Conservation (phyloP, 1,139 yeast species). For the Arxiozyma bovina region DNA sequence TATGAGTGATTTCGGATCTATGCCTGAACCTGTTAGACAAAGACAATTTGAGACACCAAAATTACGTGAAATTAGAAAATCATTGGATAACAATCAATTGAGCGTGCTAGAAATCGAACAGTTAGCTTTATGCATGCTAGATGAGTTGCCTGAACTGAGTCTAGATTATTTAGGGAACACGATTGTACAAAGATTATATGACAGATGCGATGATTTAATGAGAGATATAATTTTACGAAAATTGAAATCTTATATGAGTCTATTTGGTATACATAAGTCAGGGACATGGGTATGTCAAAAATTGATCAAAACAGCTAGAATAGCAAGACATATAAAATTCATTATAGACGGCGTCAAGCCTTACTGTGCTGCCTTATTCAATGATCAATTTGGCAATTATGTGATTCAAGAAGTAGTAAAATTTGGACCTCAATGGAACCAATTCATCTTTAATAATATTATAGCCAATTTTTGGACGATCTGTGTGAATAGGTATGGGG, state of each 20-base stretch:
- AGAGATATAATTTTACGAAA: slow-evolving; percentile 75
- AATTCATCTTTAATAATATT: slow-evolving; percentile 80
- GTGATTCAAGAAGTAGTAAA: slow-evolving; percentile 90
- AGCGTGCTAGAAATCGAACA: slow-evolving; percentile 61
- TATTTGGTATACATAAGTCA: slow-evolving; percentile 89
- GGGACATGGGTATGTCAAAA: slow-evolving; percentile 99
- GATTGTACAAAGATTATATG: slow-evolving; percentile 83
- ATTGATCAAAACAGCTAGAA: slow-evolving; percentile 65
- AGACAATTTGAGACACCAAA: slow-evolving; percentile 85
- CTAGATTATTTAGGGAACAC: slow-evolving; percentile 94
- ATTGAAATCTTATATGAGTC: slow-evolving; percentile 73
- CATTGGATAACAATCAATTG: slow-evolving; percentile 38
- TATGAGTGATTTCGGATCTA: slow-evolving; percentile 51
- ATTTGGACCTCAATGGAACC: slow-evolving; percentile 81
- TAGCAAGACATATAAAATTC: slow-evolving; percentile 58
- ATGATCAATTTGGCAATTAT: slow-evolving; percentile 95
- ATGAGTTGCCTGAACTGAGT: slow-evolving; percentile 83
- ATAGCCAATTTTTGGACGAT: slow-evolving; percentile 71
- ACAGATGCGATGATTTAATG: slow-evolving; percentile 57
- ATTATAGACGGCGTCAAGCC: slow-evolving; percentile 73
- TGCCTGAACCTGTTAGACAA: slow-evolving; percentile 54
- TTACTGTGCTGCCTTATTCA: slow-evolving; percentile 73
- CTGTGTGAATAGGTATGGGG: slow-evolving; percentile 86
- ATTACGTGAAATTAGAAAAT: slow-evolving; percentile 50
- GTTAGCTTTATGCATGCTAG: slow-evolving; percentile 73